Percentiles rank a stretch among this genome's conserved stretches.
phyloP scores from a whole-genome alignment of 2,329 filamentous ascomycete species.

The Plenodomus tracheiphilus region DNA sequence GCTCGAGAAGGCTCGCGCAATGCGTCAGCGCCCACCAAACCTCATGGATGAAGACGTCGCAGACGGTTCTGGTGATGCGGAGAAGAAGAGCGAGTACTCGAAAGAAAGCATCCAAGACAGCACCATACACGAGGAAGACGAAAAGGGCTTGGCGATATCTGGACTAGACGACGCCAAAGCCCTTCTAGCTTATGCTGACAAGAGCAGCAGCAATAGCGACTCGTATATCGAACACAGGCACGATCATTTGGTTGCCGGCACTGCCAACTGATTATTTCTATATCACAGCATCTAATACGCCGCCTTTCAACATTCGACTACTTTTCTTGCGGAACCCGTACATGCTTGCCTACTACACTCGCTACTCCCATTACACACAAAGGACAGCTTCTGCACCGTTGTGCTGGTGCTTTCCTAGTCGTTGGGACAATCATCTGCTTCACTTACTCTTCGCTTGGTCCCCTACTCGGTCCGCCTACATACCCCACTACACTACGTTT shows the following conservation, averaged over 20 bases:
- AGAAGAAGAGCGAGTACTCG: constrained; percentile 35
- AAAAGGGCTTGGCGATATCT: constrained; percentile 43
- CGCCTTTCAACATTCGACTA: not conserved
- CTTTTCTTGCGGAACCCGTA: not conserved
- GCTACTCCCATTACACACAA: too few relatives aligned
- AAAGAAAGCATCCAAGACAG: constrained; percentile 42
- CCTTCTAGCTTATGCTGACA: constrained; percentile 38
- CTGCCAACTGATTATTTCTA: constrained; percentile 2
- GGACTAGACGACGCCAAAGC: constrained; percentile 43
- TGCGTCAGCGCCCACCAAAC: constrained; percentile 87
- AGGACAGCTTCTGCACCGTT: too few relatives aligned
- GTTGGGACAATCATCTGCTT: not conserved
- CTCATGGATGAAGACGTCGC: constrained; percentile 66
- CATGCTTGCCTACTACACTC: not conserved
- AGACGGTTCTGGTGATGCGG: constrained; percentile 28
- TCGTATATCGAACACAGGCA: constrained; percentile 7
- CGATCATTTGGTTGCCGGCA: constrained; percentile 8
- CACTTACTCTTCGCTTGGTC: not conserved
- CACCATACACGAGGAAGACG: constrained; percentile 45
- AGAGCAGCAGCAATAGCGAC: constrained; percentile 15
- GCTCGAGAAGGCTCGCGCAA: constrained; percentile 80
- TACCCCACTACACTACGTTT: not conserved
- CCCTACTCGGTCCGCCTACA: not conserved
- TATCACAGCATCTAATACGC: not conserved
- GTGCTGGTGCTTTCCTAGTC: not conserved